These are phyloP conservation scores for Wickerhamiella bombiphila DNA, from an alignment of 805 yeast genomes.

Conservation along the genomic window DNA sequence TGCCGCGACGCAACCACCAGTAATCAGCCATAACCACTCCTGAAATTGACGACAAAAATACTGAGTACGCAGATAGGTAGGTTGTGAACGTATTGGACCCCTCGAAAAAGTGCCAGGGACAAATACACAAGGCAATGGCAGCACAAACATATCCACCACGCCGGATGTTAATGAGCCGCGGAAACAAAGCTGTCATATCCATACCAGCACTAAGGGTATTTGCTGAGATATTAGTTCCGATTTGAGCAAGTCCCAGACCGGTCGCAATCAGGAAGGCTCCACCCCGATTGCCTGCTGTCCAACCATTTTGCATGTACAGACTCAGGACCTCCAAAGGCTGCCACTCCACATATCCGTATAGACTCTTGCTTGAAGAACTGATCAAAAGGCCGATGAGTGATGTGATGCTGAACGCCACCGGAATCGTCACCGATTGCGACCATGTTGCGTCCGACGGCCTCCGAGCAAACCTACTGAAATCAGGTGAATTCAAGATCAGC, in stretches of 20 bases:
- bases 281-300: constrained; percentile 42
- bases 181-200: constrained; percentile 34
- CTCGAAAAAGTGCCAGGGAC: constrained; percentile 72
- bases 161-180: constrained; percentile 42
- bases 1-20: constrained; percentile 59
- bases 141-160: constrained; percentile 76
- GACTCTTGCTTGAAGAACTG: constrained; percentile 38
- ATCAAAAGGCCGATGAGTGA: constrained; percentile 75
- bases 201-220: constrained; percentile 37
- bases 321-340: constrained; percentile 66
- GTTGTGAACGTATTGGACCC: constrained; percentile 63
- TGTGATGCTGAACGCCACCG: constrained; percentile 63
- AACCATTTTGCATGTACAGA: constrained; percentile 32
- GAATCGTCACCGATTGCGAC: constrained; percentile 52
- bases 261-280: constrained; percentile 65
- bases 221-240: constrained; percentile 34
- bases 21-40: constrained; percentile 56
- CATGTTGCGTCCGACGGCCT: constrained; percentile 24
- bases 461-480: constrained; percentile 69
- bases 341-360: constrained; percentile 41
- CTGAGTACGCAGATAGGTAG: constrained; percentile 66
- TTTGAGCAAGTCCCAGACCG: constrained; percentile 43
- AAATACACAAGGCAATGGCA: constrained; percentile 47
- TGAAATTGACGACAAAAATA: constrained; percentile 69
- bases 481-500: constrained; percentile 78